These are phyloP conservation scores for Daedaleopsis nitida DNA, from an alignment of 768 basidiomycete species.

Conservation along the genomic window DNA sequence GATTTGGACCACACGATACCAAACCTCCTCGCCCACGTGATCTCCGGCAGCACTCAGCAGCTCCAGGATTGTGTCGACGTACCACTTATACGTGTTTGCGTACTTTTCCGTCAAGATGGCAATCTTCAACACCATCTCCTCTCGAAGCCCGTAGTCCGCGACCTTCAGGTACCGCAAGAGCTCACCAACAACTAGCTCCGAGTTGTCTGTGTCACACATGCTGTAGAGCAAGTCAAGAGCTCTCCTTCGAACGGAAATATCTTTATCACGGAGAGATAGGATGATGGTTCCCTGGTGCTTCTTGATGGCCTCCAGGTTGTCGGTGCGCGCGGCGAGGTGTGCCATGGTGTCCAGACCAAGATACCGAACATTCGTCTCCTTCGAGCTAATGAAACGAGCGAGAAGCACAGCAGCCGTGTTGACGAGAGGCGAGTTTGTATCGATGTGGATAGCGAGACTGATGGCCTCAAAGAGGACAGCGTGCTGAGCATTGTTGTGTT, in stretches of 20 bases:
- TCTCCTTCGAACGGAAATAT: conserved; percentile 92
- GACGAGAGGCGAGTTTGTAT: conserved; percentile 88
- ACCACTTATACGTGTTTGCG: conserved; percentile 97
- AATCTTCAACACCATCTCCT: conserved; percentile 99
- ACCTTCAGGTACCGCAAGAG: conserved; percentile 89
- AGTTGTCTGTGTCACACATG: conserved; percentile 99
- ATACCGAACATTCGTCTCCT: conserved; percentile 98
- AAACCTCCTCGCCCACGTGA: conserved; percentile 98
- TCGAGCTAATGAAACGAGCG: conserved; percentile 94
- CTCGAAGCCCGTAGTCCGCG: conserved; percentile 95
- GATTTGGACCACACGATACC: conserved; percentile 99
- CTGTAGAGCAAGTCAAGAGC: conserved; percentile 96
- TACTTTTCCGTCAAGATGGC: conserved; percentile 99
- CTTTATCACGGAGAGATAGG: conserved; percentile 90
- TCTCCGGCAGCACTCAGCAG: conserved; percentile 97
- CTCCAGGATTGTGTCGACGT: conserved; percentile 96
- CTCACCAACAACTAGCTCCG: conserved; percentile 94
- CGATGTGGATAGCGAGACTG: conserved; percentile 92
- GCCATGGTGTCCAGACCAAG: conserved; percentile 98
- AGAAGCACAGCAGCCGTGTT: conserved; percentile 86
- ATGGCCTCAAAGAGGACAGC: conserved; percentile 99
- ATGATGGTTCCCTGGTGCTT: conserved; percentile 96
- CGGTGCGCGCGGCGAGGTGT: conserved; percentile 92
- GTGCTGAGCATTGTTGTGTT: conserved; percentile 98
- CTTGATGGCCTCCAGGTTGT: conserved; percentile 90